Evolutionary conservation across 2,329 filamentous ascomycete species (phyloP).

Genomic region (Fusarium sp.): DNA sequence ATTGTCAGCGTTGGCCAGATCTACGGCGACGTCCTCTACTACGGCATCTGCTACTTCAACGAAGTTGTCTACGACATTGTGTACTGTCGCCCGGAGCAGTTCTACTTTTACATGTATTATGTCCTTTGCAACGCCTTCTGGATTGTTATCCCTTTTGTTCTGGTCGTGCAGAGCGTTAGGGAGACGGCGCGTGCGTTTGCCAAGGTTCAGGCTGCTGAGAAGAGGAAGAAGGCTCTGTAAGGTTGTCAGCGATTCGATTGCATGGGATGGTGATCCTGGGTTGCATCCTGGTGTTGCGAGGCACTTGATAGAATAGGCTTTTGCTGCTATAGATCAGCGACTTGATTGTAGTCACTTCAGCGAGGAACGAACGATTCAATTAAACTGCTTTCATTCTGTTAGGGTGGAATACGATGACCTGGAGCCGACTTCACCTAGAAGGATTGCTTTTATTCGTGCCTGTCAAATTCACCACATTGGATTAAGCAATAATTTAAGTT

Average conservation of each 20-base stretch:
- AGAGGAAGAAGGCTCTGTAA: conserved; percentile 43
- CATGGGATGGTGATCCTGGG: neutral
- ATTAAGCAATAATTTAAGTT: too few species aligned
- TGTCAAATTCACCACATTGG: too few species aligned
- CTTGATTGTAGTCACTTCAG: neutral
- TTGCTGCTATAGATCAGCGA: neutral
- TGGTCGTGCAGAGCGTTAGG: conserved; percentile 48
- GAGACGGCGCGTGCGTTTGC: conserved; percentile 45
- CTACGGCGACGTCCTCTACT: conserved; percentile 66
- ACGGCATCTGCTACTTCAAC: conserved; percentile 59
- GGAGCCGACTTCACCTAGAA: too few species aligned
- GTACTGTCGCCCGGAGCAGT: conserved; percentile 62
- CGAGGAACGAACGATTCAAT: neutral
- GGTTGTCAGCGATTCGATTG: too few species aligned
- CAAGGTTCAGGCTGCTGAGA: conserved; percentile 41
- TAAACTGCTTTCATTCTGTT: too few species aligned
- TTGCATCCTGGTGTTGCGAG: neutral
- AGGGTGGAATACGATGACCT: too few species aligned
- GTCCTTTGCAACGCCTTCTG: conserved; percentile 64
- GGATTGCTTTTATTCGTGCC: too few species aligned
- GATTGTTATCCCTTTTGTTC: conserved; percentile 59
- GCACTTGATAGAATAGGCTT: neutral
- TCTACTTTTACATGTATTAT: conserved; percentile 66
- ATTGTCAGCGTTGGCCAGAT: conserved; percentile 60
- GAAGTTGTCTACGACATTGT: conserved; percentile 51